Percentiles rank a stretch among this genome's conserved stretches.
Evolutionary conservation across 2,329 filamentous ascomycete species (phyloP).

Genomic region (Diatrype stigma): DNA sequence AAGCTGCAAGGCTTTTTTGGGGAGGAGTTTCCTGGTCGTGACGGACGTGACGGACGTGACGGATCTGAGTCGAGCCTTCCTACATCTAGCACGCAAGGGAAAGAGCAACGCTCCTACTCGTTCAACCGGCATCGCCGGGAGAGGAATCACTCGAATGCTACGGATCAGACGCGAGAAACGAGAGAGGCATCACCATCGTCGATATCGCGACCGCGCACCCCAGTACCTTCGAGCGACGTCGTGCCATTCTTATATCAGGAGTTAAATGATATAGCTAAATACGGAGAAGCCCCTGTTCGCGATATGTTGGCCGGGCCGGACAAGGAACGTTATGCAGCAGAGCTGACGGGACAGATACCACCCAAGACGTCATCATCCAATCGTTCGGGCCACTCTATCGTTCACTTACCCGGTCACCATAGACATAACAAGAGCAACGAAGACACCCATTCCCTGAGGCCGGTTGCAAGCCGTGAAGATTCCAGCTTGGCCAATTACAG

Average conservation of each 20-base stretch:
- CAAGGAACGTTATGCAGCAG: slow-evolving; percentile 60
- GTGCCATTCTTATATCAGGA: slow-evolving; percentile 98
- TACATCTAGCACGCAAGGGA: slow-evolving; percentile 38
- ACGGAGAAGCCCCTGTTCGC: slow-evolving; percentile 73
- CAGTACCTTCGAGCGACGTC: slow-evolving; percentile 83
- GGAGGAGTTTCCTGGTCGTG: slow-evolving; percentile 73
- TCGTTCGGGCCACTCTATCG: slow-evolving; percentile 54
- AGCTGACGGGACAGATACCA: slow-evolving; percentile 43
- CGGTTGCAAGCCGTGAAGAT: slow-evolving; percentile 73
- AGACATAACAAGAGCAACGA: slow-evolving; percentile 69
- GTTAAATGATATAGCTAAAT: slow-evolving; percentile 70
- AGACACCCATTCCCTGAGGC: slow-evolving; percentile 61
- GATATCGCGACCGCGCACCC: slow-evolving; percentile 72
- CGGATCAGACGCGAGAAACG: slow-evolving; percentile 57
- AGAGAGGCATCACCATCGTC: slow-evolving; percentile 67
- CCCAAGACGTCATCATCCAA: slow-evolving; percentile 61
- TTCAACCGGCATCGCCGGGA: slow-evolving; percentile 62
- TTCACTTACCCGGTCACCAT: slow-evolving; percentile 61
- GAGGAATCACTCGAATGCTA: slow-evolving; percentile 75
- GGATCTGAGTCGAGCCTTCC: slow-evolving; percentile 67
- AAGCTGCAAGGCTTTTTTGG: slow-evolving; percentile 91
- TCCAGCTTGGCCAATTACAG: slow-evolving; percentile 48
- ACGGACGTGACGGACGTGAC: slow-evolving; percentile 58
- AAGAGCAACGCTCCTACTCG: slow-evolving; percentile 60
- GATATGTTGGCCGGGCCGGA: slow-evolving; percentile 66